Evolutionary conservation across 371 early-diverging fungal species (phyloP).

Genomic region (Circinella minor): DNA sequence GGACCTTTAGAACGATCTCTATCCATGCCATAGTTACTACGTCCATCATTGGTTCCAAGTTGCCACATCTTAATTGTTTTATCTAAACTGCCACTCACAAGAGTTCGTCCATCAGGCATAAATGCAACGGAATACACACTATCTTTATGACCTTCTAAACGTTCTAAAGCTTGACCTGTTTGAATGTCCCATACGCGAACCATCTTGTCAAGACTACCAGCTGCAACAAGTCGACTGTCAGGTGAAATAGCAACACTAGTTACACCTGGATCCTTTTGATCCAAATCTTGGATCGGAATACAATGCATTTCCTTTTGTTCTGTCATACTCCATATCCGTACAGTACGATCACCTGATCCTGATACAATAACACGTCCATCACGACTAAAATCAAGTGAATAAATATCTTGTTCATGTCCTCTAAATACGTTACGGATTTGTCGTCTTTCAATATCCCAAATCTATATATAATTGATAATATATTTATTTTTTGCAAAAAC

Average conservation of each 20-base stretch:
- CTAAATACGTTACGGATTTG: constrained; percentile 66
- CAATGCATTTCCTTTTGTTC: constrained; percentile 69
- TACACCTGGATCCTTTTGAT: constrained; percentile 87
- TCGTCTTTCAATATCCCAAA: constrained; percentile 72
- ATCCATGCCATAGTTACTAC: constrained; percentile 36
- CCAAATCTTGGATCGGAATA: constrained; percentile 76
- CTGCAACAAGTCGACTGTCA: constrained; percentile 69
- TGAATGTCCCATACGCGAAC: constrained; percentile 88
- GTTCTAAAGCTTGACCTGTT: constrained; percentile 77
- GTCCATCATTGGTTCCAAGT: constrained; percentile 40
- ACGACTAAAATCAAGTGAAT: constrained; percentile 90
- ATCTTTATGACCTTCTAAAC: constrained; percentile 92
- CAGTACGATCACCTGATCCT: constrained; percentile 92
- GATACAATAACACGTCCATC: constrained; percentile 88
- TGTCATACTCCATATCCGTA: constrained; percentile 83
- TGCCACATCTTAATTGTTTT: constrained; percentile 94
- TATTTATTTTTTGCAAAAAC: too few relatives aligned
- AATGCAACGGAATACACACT: constrained; percentile 96
- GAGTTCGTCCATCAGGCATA: constrained; percentile 84
- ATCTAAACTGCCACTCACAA: constrained; percentile 94
- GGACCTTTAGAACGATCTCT: constrained; percentile 33
- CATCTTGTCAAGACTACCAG: constrained; percentile 89
- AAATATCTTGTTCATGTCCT: constrained; percentile 96
- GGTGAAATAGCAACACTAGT: constrained; percentile 90
- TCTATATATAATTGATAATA: constrained; percentile 28